Evolutionary conservation across 345 rosid species (phyloP).

Genomic region (Heritiera littoralis): DNA sequence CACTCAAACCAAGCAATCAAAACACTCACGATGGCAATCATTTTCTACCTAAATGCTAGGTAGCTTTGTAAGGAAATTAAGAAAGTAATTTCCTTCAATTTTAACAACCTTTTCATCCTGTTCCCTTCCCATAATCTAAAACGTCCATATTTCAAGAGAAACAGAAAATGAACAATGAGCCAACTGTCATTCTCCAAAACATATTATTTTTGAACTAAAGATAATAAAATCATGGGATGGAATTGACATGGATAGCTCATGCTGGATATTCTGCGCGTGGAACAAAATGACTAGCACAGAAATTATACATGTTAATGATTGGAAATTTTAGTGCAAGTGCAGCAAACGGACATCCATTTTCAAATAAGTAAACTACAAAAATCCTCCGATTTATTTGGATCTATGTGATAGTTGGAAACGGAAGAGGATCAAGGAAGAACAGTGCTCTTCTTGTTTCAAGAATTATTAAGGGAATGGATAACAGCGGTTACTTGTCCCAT

Average conservation of each 20-base stretch:
- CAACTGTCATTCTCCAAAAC: not conserved
- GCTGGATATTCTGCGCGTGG: slow-evolving; percentile 44
- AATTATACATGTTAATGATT: not conserved
- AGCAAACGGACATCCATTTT: not conserved
- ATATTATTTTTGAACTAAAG: not conserved
- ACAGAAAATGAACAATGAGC: not conserved
- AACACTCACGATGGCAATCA: not conserved
- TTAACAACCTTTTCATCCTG: not conserved
- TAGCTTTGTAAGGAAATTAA: not conserved
- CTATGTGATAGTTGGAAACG: not conserved
- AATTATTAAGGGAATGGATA: not conserved
- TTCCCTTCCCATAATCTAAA: not conserved
- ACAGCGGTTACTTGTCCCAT: not conserved
- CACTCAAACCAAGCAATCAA: not conserved
- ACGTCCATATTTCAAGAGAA: not conserved
- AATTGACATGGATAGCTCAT: slow-evolving; percentile 53
- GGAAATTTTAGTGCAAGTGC: not conserved
- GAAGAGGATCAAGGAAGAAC: not conserved
- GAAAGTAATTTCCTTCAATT: not conserved
- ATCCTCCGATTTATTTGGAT: not conserved
- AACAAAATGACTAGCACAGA: slow-evolving; percentile 17
- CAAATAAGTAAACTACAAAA: not conserved
- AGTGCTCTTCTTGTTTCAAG: not conserved
- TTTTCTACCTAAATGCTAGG: not conserved
- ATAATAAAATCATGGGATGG: not conserved